phyloP scores from a whole-genome alignment of 2,329 filamentous ascomycete genomes.

The Torrubiella hemipterigena region DNA sequence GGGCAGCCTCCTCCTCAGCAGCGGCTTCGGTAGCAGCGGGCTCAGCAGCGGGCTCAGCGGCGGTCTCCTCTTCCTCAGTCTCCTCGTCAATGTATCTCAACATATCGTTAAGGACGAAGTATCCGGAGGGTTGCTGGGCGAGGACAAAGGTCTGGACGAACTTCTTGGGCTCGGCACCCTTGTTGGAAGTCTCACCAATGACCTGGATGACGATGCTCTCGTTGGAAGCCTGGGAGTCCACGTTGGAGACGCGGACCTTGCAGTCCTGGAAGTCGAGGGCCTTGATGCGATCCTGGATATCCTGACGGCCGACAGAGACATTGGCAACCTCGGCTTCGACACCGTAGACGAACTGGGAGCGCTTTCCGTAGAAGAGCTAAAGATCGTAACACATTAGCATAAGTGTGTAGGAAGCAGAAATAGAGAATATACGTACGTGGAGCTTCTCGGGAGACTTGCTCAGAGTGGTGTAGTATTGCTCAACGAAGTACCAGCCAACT shows the following conservation, averaged over 20 bases:
- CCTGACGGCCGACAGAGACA: constrained; percentile 76
- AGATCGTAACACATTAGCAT: too few relatives aligned
- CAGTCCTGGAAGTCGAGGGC: constrained; percentile 89
- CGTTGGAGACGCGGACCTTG: constrained; percentile 96
- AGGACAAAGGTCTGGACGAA: constrained; percentile 98
- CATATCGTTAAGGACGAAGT: constrained; percentile 97
- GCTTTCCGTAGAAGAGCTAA: constrained; percentile 89
- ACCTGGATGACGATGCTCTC: constrained; percentile 96
- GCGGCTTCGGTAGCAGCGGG: constrained; percentile 21
- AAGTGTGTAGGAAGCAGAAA: too few relatives aligned
- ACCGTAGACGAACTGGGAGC: constrained; percentile 88
- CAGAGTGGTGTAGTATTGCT: constrained; percentile 97
- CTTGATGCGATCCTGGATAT: constrained; percentile 90
- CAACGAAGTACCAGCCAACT: constrained; percentile 98
- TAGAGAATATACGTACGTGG: constrained; percentile 61
- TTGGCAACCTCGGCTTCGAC: constrained; percentile 79
- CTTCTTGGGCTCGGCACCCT: constrained; percentile 79
- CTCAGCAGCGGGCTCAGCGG: constrained; percentile 23
- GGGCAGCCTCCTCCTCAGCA: constrained; percentile 19
- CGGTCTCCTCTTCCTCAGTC: constrained; percentile 54
- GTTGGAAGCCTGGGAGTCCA: constrained; percentile 87
- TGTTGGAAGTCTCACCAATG: constrained; percentile 96
- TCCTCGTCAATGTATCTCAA: constrained; percentile 87
- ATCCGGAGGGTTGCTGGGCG: constrained; percentile 88
- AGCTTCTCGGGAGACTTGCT: constrained; percentile 92